Evolutionary conservation across 768 basidiomycete genomes (phyloP).

Genomic region (Hirschioporus abietinus): DNA sequence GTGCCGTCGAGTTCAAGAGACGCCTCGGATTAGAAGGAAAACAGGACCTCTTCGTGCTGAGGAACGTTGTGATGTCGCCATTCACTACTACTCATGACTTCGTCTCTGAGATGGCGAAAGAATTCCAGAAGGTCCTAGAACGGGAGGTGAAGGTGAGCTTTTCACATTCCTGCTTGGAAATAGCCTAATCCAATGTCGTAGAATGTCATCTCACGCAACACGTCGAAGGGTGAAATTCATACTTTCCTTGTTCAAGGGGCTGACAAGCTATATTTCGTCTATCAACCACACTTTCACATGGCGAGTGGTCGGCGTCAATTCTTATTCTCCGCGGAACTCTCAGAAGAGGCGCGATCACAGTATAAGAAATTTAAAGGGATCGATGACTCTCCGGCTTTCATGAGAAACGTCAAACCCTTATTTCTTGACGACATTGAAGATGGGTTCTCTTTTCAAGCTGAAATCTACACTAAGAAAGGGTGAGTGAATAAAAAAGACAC

Average conservation of each 20-base stretch:
- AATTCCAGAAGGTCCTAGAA: conserved; percentile 27
- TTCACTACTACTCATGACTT: conserved; percentile 22
- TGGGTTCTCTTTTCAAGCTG: not conserved
- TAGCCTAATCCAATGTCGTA: not conserved
- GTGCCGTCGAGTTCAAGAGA: conserved; percentile 30
- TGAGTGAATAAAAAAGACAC: not conserved
- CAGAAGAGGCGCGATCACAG: conserved; percentile 1
- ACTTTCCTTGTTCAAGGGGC: conserved; percentile 35
- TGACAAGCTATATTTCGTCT: conserved; percentile 27
- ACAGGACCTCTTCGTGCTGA: conserved; percentile 31
- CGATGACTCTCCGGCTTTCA: not conserved
- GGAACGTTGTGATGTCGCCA: conserved; percentile 39
- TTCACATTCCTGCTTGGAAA: not conserved
- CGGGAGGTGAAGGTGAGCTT: conserved; percentile 29
- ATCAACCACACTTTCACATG: conserved; percentile 31
- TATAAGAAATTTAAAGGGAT: not conserved
- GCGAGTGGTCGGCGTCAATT: conserved; percentile 33
- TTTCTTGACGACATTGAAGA: not conserved
- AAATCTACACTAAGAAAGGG: not conserved
- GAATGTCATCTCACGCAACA: conserved; percentile 20
- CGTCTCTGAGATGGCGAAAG: conserved; percentile 21
- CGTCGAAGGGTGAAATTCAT: conserved; percentile 24
- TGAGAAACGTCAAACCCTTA: not conserved
- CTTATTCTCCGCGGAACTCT: conserved; percentile 28
- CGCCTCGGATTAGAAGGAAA: conserved; percentile 27